Evolutionary conservation across 2,329 filamentous ascomycete species (phyloP).

Genomic region (Penicillium sp.): DNA sequence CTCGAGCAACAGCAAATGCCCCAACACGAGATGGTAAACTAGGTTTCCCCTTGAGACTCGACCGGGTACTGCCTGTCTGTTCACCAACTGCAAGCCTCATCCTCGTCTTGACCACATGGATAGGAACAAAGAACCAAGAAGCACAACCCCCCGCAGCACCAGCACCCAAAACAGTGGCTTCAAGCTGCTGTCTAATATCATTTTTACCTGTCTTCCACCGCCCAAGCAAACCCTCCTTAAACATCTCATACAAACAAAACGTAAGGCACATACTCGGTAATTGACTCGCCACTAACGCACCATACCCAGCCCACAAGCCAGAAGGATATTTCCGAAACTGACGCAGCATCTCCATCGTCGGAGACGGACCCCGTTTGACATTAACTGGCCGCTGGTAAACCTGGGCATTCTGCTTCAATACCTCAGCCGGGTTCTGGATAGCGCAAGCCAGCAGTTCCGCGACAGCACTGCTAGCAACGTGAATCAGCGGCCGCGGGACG

Average conservation of each 20-base stretch:
- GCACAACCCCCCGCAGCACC: slow-evolving; percentile 7
- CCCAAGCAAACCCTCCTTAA: slow-evolving; percentile 7
- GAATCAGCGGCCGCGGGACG: slow-evolving; percentile 1
- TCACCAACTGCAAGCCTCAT: slow-evolving; percentile 11
- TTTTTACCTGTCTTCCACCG: not conserved
- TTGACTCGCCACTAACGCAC: slow-evolving; percentile 7
- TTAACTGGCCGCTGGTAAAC: not conserved
- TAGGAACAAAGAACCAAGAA: slow-evolving; percentile 12
- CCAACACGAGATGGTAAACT: not conserved
- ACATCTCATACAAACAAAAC: slow-evolving; percentile 11
- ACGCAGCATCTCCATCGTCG: slow-evolving; percentile 2
- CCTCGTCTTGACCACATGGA: slow-evolving; percentile 11
- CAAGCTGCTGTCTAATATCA: not conserved
- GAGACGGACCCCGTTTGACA: not conserved
- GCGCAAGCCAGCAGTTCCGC: slow-evolving; percentile 8
- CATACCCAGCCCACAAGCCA: slow-evolving; percentile 7
- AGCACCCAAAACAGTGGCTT: slow-evolving; percentile 5
- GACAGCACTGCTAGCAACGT: slow-evolving; percentile 6
- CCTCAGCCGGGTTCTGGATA: slow-evolving; percentile 10
- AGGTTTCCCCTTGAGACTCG: not conserved
- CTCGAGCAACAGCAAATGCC: not conserved
- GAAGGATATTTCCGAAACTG: slow-evolving; percentile 2
- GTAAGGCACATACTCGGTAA: slow-evolving; percentile 11
- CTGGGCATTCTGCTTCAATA: slow-evolving; percentile 14
- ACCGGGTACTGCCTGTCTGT: not conserved